phyloP scores from a whole-genome alignment of 805 yeast genomes.

The Debaryomyces prosopidis region DNA sequence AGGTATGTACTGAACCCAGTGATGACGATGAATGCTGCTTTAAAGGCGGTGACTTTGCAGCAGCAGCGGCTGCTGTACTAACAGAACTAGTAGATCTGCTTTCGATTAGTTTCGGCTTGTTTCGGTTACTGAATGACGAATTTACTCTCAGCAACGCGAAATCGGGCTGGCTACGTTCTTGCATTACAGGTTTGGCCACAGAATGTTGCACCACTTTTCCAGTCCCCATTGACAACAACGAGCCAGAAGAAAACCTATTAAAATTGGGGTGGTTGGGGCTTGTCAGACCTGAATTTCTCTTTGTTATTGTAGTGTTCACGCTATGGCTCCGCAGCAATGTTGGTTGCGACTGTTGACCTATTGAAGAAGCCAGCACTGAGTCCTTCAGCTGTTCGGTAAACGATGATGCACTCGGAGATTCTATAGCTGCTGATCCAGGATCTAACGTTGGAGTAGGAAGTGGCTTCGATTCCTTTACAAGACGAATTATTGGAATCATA shows the following conservation, averaged over 20 bases:
- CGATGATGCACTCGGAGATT: conserved; percentile 32
- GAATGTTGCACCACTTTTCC: conserved; percentile 38
- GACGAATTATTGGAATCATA: conserved; percentile 60
- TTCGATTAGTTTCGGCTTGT: conserved; percentile 22
- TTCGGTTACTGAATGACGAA: conserved; percentile 5
- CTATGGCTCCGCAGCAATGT: conserved; percentile 11
- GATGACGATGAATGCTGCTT: conserved; percentile 14
- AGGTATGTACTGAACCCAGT: conserved; percentile 28
- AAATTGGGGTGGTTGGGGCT: conserved; percentile 25
- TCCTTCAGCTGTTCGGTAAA: conserved; percentile 14
- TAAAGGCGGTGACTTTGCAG: conserved; percentile 11
- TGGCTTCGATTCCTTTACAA: conserved; percentile 65
- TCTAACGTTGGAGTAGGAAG: conserved; percentile 62
- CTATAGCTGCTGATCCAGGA: conserved; percentile 31
- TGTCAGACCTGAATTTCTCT: conserved; percentile 10
- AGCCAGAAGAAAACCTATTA: conserved; percentile 37
- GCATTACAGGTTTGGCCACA: conserved; percentile 18
- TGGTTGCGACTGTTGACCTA: background rate
- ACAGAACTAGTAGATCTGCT: conserved; percentile 15
- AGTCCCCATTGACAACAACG: conserved; percentile 41
- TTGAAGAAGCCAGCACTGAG: conserved; percentile 4
- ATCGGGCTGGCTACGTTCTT: conserved; percentile 11
- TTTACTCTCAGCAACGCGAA: conserved; percentile 6
- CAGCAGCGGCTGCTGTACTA: background rate
- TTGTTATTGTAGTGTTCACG: conserved; percentile 2